phyloP scores from a whole-genome alignment of 75 land plant species.

The Sequoia sempervirens region DNA sequence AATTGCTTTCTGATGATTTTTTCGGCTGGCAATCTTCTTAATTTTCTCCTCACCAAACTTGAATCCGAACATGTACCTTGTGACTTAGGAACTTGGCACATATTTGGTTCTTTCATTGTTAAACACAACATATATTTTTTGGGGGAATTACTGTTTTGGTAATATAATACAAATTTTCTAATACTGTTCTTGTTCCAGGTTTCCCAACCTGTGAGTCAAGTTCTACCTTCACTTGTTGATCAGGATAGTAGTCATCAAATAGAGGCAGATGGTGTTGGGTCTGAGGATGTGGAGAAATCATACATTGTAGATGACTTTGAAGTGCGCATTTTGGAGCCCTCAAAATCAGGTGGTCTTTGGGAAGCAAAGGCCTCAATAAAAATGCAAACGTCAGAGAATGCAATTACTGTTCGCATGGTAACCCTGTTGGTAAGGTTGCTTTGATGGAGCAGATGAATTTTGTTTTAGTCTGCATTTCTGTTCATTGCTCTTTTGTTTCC shows the following conservation, averaged over 20 bases:
- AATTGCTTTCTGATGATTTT: too few relatives aligned
- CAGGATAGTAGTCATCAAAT: constrained; percentile 50
- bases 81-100: neutral
- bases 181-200: constrained; percentile 45
- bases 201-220: constrained; percentile 62
- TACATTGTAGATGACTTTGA: constrained; percentile 89
- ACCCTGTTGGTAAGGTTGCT: constrained; percentile 60
- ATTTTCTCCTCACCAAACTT: too few relatives aligned
- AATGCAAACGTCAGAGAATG: constrained; percentile 91
- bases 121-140: neutral
- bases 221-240: constrained; percentile 59
- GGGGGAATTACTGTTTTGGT: neutral
- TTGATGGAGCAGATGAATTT: neutral
- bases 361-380: constrained; percentile 70
- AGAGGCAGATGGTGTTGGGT: constrained; percentile 45
- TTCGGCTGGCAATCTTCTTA: too few relatives aligned
- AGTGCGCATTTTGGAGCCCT: constrained; percentile 83
- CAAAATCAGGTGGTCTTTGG: constrained; percentile 76
- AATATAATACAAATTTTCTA: neutral
- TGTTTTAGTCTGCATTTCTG: neutral
- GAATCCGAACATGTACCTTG: too few relatives aligned
- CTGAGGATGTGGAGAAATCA: constrained; percentile 65
- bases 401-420: constrained; percentile 84
- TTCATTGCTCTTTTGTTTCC: neutral
- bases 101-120: neutral